Percentiles rank a stretch among this genome's conserved stretches.
Conservation (phyloP, 495 filamentous ascomycete species). For the Hypomontagnella submonticulosa region DNA sequence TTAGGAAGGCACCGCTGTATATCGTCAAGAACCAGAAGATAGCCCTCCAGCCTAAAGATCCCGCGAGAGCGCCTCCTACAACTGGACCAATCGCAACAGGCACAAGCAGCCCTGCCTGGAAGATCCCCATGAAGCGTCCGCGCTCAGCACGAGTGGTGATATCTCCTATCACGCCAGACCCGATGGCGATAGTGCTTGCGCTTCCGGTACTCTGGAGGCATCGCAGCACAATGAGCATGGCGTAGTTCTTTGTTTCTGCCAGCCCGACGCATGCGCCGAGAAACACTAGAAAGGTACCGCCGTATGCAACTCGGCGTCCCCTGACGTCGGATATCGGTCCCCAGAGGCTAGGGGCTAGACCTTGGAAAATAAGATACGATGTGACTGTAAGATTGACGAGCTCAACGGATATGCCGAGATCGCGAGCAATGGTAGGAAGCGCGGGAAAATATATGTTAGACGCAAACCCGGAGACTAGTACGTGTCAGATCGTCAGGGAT, state of each 20-base stretch:
- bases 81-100: slow-evolving; percentile 64
- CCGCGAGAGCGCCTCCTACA: slow-evolving; percentile 64
- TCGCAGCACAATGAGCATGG: slow-evolving; percentile 58
- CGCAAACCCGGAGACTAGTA: slow-evolving; percentile 62
- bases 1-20: slow-evolving; percentile 57
- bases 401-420: slow-evolving; percentile 56
- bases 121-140: slow-evolving; percentile 67
- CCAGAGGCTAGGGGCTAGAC: slow-evolving; percentile 63
- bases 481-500: not conserved
- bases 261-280: slow-evolving; percentile 61
- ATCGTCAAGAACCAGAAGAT: slow-evolving; percentile 70
- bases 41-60: slow-evolving; percentile 63
- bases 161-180: slow-evolving; percentile 67
- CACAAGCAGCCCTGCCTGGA: slow-evolving; percentile 60
- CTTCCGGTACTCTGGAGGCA: slow-evolving; percentile 63
- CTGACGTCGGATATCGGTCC: slow-evolving; percentile 61
- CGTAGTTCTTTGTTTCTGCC: slow-evolving; percentile 58
- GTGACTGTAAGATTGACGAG: slow-evolving; percentile 64
- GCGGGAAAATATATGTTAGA: slow-evolving; percentile 67
- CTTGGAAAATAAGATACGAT: slow-evolving; percentile 64
- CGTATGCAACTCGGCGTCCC: slow-evolving; percentile 61
- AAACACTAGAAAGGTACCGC: slow-evolving; percentile 59
- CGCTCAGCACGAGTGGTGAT: slow-evolving; percentile 64
- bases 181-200: slow-evolving; percentile 65
- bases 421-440: slow-evolving; percentile 56